Conservation (phyloP, 345 rosid species). For the Populus ilicifolia region DNA sequence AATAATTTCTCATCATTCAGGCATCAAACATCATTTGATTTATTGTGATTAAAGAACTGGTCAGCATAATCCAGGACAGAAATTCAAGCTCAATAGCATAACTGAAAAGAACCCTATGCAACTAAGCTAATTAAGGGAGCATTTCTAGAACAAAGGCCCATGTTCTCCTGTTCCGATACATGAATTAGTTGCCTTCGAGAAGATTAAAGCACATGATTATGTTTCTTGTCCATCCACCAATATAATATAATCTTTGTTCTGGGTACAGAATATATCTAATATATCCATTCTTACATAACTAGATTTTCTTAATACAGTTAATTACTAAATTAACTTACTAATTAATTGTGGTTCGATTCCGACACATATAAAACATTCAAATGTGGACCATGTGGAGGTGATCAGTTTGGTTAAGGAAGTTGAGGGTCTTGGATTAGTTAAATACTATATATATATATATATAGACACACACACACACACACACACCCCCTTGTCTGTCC, state of each 20-base stretch:
- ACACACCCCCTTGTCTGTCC: too few relatives aligned
- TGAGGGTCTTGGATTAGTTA: too few relatives aligned
- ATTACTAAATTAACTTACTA: conserved; percentile 3
- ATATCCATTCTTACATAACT: conserved; percentile 13
- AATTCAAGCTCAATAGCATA: neutral
- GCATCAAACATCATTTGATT: neutral
- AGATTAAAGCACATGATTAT: conserved; percentile 9
- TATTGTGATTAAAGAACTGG: neutral
- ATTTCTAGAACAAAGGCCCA: conserved; percentile 15
- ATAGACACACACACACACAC: too few relatives aligned
- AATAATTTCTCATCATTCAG: too few relatives aligned
- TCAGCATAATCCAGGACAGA: conserved; percentile 8
- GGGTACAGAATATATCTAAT: conserved; percentile 22
- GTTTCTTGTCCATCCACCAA: neutral
- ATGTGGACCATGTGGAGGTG: neutral
- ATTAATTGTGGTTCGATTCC: neutral
- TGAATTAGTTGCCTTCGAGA: neutral
- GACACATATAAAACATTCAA: conserved; percentile 12
- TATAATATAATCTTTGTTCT: neutral
- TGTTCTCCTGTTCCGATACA: conserved; percentile 16
- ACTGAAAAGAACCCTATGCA: neutral
- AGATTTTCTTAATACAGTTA: conserved; percentile 6
- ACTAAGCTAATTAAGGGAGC: neutral
- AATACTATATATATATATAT: too few relatives aligned
- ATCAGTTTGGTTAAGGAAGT: neutral